Conservation (phyloP, 2,329 filamentous ascomycete species). For the Akanthomyces dipterigenus region DNA sequence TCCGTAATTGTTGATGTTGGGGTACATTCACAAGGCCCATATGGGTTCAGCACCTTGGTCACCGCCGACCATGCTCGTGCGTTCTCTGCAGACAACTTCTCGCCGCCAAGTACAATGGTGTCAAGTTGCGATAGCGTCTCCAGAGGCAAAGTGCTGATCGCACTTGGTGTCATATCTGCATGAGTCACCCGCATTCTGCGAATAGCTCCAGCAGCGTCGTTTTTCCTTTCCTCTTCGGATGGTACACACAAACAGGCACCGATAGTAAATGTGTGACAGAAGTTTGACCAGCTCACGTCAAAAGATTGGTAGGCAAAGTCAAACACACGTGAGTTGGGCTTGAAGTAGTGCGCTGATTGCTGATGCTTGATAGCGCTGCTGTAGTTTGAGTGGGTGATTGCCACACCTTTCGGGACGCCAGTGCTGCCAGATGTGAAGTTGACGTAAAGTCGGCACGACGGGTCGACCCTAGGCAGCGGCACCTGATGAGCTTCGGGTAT, state of each 20-base stretch:
- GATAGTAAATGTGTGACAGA: neutral
- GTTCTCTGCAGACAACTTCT: neutral
- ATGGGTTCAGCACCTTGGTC: conserved; percentile 11
- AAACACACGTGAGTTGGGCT: conserved; percentile 8
- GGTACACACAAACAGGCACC: conserved; percentile 9
- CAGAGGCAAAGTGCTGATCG: neutral
- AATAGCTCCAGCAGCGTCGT: conserved; percentile 8
- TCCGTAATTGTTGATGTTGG: neutral
- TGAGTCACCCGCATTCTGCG: conserved; percentile 9
- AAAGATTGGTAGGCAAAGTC: conserved; percentile 18
- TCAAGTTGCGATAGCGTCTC: neutral
- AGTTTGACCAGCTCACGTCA: conserved; percentile 12
- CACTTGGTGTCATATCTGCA: neutral
- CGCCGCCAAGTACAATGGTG: conserved; percentile 3
- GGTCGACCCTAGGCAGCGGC: neutral
- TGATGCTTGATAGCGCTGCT: conserved; percentile 20
- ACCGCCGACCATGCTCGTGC: neutral
- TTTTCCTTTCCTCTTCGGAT: conserved; percentile 8
- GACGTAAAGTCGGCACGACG: conserved; percentile 22
- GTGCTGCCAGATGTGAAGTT: conserved; percentile 49
- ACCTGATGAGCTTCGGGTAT: neutral
- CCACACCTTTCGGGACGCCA: conserved; percentile 37
- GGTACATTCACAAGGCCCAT: neutral
- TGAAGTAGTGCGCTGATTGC: neutral
- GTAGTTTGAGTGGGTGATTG: conserved; percentile 11